Evolutionary conservation across 2,329 filamentous ascomycete species (phyloP).

Genomic region (Orbilia ellipsospora): DNA sequence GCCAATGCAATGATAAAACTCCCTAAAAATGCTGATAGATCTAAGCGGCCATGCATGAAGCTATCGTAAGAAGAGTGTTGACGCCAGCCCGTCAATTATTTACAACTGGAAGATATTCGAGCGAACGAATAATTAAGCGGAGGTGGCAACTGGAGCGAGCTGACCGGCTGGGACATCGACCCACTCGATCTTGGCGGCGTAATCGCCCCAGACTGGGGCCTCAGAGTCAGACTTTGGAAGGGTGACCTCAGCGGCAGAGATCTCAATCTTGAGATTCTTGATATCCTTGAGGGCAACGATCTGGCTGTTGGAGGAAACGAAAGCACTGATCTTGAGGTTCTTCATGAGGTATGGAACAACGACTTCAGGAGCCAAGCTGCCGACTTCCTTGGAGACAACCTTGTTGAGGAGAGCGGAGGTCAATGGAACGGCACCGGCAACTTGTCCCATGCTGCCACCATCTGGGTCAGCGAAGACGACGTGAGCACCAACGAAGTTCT

Average conservation of each 20-base stretch:
- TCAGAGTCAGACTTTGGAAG: slow-evolving; percentile 16
- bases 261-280: slow-evolving; percentile 58
- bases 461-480: slow-evolving; percentile 60
- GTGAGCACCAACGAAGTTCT: slow-evolving; percentile 64
- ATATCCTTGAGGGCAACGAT: slow-evolving; percentile 57
- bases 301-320: slow-evolving; percentile 16
- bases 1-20: slow-evolving; percentile 8
- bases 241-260: slow-evolving; percentile 59
- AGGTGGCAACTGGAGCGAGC: not conserved
- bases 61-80: not conserved
- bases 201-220: slow-evolving; percentile 25
- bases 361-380: slow-evolving; percentile 58
- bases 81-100: too few relatives aligned
- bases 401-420: slow-evolving; percentile 61
- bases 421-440: slow-evolving; percentile 63
- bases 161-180: slow-evolving; percentile 28
- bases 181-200: slow-evolving; percentile 20
- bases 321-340: slow-evolving; percentile 60
- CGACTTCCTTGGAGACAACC: slow-evolving; percentile 59
- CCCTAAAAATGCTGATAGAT: slow-evolving; percentile 12
- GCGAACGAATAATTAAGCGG: not conserved
- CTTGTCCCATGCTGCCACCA: slow-evolving; percentile 46
- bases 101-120: not conserved
- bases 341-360: slow-evolving; percentile 60
- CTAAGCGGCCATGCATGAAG: not conserved